Evolutionary conservation across 768 basidiomycete species (phyloP), one percentile per base, ranked within the genome.

Genomic region (Hericium coralloides): DNA sequence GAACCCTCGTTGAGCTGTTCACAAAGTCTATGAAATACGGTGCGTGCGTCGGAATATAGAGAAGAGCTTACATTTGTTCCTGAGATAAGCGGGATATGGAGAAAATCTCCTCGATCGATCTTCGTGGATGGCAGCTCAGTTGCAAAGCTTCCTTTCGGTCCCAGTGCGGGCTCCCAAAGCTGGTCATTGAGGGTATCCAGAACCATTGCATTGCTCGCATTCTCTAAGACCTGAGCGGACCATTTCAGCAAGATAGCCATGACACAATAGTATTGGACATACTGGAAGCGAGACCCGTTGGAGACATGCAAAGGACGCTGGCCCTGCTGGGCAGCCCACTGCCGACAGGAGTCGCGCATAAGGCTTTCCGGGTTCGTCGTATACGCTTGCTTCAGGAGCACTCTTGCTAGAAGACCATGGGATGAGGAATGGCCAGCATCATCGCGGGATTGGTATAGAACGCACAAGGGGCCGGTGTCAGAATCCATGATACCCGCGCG

Each of bases 1-100:
- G 75, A 78, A 2, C 82, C 81, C 64, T 84, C 81, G 63, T 82
- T 82, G 14, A 79, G 66, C 81, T 80, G 17, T 64, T 79, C 78
- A 62, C 79, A 79, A 12, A 76, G 61, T 76, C 76, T 1, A 45
- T 15, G 20, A n/a, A 7, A n/a, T n/a, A 14, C 12, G n/a, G 20
- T 17, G 15, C 9, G 4, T 18, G 18, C 18, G 43, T 5, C n/a
- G 43, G 43, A 45, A 2, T 43, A 10, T 17, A n/a, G 22, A 5
- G n/a, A 20, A 12, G 10, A 4, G 62, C 75, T 37, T 53, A 79
- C 81, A 47, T 80, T 82, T 2, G 77, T 80, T 25, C 81, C 81
- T 22, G 66, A 74, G 0, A 83, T 60, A 59, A 74, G 76, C 14
- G 81, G 80, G 7, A 83, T 66, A 49, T 74, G 79, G 12, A 76